Evolutionary conservation across 768 basidiomycete genomes (phyloP), one percentile per base, ranked within the genome.

Genomic region (Kwoniella botswanensis): DNA sequence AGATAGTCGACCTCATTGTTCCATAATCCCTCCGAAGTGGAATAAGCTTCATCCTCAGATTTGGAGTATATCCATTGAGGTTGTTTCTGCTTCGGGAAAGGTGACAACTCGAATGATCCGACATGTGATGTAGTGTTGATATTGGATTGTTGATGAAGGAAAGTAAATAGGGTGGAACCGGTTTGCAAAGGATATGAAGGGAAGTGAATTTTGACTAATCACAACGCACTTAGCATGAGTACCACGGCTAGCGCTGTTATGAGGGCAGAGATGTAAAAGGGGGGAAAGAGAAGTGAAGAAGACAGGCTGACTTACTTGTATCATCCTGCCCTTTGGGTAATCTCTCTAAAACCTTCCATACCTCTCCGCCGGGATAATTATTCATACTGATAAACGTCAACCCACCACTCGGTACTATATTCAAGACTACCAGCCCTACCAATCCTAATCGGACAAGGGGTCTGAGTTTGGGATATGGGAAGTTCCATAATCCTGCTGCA

Each of bases 301-400:
- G 1, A 26, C 3, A 26, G 3, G 26, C 3, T 26, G 26, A 26
- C 26, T 57, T 11, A 70, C 78, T 65, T 41, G 71, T 71, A 46
- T 7, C 66, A 13, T 52, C 21, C 57, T 63, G 12, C 22, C 35
- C 54, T 67, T 46, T 29, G 5, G 62, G 62, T 26, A 78, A 22
- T 12, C 85, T 75, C 72, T 96, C 91, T 72, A 97, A 88, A 0
- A 83, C 71, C 0, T 82, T 76, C 62, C 97, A 84, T 0, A 94
- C 92, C 12, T 86, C 81, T 0, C 94, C 94, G 1, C 97, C 97
- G 1, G 97, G 94, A 79, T 99, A 98, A 83, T 98, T 99, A 60
- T 79, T 78, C 41, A 86, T 85, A 0, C 93, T 93, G 0, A 91
- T 86, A 60, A 76, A 78, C 0, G 88, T 88, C 11, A 88, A 85